These are phyloP conservation scores for Cucumis hystrix DNA, from an alignment of 306 rosid genomes.

Conservation along the genomic window DNA sequence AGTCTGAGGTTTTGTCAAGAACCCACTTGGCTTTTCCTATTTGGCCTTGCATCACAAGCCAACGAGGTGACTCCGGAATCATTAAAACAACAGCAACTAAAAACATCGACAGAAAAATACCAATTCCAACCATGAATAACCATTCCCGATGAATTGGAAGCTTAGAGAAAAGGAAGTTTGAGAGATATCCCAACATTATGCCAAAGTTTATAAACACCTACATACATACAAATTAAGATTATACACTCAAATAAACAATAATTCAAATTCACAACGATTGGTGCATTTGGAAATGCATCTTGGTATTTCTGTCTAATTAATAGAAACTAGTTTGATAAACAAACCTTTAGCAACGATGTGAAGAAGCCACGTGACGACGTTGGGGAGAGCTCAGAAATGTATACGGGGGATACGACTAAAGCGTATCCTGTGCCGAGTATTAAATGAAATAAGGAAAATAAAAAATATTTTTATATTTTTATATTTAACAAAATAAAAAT, in stretches of 20 bases:
- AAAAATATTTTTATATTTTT: too few species aligned
- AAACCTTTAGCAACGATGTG: neutral
- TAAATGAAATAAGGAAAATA: too few species aligned
- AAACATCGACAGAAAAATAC: constrained; percentile 37
- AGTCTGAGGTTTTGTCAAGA: constrained; percentile 51
- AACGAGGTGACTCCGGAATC: constrained; percentile 80
- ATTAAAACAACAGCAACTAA: constrained; percentile 37
- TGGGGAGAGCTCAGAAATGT: neutral
- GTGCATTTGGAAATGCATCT: too few species aligned
- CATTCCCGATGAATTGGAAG: constrained; percentile 29
- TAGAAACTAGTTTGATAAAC: too few species aligned
- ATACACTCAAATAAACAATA: too few species aligned
- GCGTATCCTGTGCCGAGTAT: neutral
- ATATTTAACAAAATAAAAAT: too few species aligned
- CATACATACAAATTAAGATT: too few species aligned
- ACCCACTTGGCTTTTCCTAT: constrained; percentile 49
- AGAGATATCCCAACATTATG: constrained; percentile 48
- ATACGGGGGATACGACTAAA: neutral
- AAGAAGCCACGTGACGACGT: neutral
- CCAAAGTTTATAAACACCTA: constrained; percentile 31
- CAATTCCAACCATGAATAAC: constrained; percentile 67
- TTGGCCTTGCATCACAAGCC: constrained; percentile 81
- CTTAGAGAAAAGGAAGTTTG: constrained; percentile 53
- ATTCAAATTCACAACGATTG: too few species aligned
- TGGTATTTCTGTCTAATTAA: too few species aligned